A percentile compares a stretch with the other conserved stretches of the same genome.
These are phyloP conservation scores for Cladophialophora carrionii DNA, from an alignment of 2,329 filamentous ascomycete species.

Conservation along the genomic window DNA sequence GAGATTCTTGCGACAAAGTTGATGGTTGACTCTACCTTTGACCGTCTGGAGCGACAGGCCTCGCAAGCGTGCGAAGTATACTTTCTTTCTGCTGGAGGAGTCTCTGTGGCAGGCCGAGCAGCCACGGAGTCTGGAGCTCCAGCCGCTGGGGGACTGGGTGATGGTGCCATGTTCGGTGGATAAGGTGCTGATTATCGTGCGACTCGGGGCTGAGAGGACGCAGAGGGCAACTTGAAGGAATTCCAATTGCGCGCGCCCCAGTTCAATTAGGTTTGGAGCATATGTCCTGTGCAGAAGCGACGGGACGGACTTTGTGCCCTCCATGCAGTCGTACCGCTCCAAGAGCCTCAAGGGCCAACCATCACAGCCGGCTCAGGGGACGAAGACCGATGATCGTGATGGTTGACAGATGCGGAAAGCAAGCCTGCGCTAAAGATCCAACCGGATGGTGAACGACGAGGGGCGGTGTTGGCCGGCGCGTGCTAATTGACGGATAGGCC, in stretches of 20 bases:
- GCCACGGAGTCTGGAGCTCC: neutral
- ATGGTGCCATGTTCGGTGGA: neutral
- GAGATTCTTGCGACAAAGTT: neutral
- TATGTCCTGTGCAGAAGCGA: neutral
- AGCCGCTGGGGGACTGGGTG: neutral
- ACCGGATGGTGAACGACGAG: neutral
- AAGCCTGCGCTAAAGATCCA: neutral
- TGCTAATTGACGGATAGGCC: neutral
- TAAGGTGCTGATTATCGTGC: neutral
- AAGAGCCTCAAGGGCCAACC: neutral
- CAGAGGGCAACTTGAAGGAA: neutral
- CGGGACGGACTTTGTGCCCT: neutral
- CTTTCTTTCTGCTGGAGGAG: slow-evolving; percentile 15
- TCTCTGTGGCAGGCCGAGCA: neutral
- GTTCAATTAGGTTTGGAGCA: neutral
- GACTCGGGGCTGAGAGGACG: neutral
- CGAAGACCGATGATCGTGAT: neutral
- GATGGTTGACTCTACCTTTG: slow-evolving; percentile 14
- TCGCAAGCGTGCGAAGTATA: slow-evolving; percentile 25
- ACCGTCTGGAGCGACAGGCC: slow-evolving; percentile 20
- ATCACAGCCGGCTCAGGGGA: neutral
- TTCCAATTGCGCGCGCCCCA: slow-evolving; percentile 7
- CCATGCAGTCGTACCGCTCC: neutral
- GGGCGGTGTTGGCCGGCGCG: neutral
- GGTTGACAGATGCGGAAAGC: neutral